A percentile compares a stretch with the other conserved stretches of the same genome.
Evolutionary conservation across 108 stramenopile species (phyloP).

Genomic region (Fragilaria crotonensis): DNA sequence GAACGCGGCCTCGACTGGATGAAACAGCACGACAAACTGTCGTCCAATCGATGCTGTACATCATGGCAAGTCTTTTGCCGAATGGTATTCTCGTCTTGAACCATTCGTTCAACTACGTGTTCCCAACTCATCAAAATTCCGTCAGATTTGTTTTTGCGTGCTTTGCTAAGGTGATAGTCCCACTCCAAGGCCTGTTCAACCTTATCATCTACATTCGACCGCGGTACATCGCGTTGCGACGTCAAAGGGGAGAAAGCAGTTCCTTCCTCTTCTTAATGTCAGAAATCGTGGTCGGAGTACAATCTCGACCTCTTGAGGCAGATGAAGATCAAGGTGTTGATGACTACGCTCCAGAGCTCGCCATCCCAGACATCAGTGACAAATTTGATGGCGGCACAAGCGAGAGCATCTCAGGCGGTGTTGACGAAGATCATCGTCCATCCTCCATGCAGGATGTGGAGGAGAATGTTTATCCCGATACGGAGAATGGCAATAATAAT

Average conservation of each 20-base stretch:
- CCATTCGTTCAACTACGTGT: background rate
- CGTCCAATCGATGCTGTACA: background rate
- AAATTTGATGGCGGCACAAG: too few species aligned
- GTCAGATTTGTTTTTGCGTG: background rate
- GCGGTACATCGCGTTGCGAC: background rate
- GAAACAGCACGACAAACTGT: background rate
- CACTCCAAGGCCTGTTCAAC: conserved; percentile 39
- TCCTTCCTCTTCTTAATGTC: background rate
- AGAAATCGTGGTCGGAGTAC: background rate
- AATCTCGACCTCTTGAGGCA: background rate
- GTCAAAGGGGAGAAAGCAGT: background rate
- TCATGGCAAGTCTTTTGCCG: background rate
- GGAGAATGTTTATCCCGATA: too few species aligned
- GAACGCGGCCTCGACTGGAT: background rate
- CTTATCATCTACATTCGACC: conserved; percentile 34
- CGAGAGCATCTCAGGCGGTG: too few species aligned
- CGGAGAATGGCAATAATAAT: too few species aligned
- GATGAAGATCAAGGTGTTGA: background rate
- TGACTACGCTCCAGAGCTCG: background rate
- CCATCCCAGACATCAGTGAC: too few species aligned
- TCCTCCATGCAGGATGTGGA: too few species aligned
- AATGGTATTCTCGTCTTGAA: background rate
- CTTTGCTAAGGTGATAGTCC: conserved; percentile 19
- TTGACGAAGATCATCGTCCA: too few species aligned
- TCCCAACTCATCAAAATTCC: background rate